Percentiles rank a stretch among this genome's conserved stretches.
Evolutionary conservation across 805 yeast species (phyloP).

Genomic region (Debaryomyces tyrocola): DNA sequence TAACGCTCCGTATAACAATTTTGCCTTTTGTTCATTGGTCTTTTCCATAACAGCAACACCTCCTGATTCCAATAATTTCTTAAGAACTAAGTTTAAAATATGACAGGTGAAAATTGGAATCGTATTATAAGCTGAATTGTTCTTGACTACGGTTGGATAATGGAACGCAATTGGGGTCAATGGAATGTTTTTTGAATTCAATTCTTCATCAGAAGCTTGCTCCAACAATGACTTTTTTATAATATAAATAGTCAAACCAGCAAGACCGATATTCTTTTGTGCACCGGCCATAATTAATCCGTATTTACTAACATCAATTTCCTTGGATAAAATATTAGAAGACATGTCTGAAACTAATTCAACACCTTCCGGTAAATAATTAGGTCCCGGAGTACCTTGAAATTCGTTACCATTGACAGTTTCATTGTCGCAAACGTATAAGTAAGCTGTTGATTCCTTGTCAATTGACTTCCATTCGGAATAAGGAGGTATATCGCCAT

Average conservation of each 20-base stretch:
- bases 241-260: constrained; percentile 91
- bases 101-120: constrained; percentile 92
- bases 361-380: constrained; percentile 60
- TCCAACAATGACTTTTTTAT: constrained; percentile 78
- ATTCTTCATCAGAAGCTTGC: constrained; percentile 61
- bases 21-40: constrained; percentile 62
- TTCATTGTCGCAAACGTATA: constrained; percentile 94
- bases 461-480: constrained; percentile 60
- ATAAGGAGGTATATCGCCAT: constrained; percentile 62
- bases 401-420: constrained; percentile 96
- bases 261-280: constrained; percentile 95
- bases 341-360: constrained; percentile 95
- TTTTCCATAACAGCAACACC: constrained; percentile 66
- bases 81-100: constrained; percentile 76
- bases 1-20: constrained; percentile 59
- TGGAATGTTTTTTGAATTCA: constrained; percentile 64
- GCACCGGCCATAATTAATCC: constrained; percentile 97
- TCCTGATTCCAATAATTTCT: constrained; percentile 61
- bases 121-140: constrained; percentile 94
- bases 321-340: constrained; percentile 82
- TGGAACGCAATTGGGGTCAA: constrained; percentile 87
- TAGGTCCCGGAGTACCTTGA: constrained; percentile 47
- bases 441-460: constrained; percentile 71
- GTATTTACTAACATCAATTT: constrained; percentile 77
- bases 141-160: constrained; percentile 79